Conservation (phyloP, 2,329 filamentous ascomycete species). For the Ophiosphaerella korrae region DNA sequence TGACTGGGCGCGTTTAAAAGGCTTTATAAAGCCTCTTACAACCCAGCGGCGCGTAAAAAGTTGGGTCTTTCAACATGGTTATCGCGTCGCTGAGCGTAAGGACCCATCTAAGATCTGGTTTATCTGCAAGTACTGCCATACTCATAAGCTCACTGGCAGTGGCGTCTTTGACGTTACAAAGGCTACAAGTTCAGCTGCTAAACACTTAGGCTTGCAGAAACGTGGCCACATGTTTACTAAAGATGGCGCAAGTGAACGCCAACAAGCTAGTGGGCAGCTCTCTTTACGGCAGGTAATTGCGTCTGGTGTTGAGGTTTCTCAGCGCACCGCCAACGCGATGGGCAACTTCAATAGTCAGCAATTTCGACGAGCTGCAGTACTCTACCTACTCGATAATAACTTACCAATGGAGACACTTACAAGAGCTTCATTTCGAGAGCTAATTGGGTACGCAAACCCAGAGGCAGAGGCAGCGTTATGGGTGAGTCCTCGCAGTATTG, state of each 20-base stretch:
- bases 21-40: background rate
- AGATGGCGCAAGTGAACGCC: background rate
- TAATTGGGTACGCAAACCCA: too few relatives aligned
- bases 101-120: background rate
- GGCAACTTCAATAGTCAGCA: background rate
- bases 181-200: background rate
- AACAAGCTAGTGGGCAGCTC: background rate
- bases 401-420: background rate
- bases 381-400: background rate
- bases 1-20: background rate
- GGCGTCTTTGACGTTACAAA: background rate
- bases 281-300: background rate
- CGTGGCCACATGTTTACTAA: background rate
- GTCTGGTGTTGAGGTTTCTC: background rate
- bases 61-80: background rate
- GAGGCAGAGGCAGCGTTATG: background rate
- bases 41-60: constrained; percentile 1
- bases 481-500: background rate
- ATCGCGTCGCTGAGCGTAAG: background rate
- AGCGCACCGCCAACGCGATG: background rate
- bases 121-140: constrained; percentile 1
- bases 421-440: background rate
- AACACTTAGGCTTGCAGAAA: background rate
- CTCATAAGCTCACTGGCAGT: background rate
- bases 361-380: background rate